Conservation (phyloP, 192 early-diverging fungal species). For the Helicostylum pulchrum region DNA sequence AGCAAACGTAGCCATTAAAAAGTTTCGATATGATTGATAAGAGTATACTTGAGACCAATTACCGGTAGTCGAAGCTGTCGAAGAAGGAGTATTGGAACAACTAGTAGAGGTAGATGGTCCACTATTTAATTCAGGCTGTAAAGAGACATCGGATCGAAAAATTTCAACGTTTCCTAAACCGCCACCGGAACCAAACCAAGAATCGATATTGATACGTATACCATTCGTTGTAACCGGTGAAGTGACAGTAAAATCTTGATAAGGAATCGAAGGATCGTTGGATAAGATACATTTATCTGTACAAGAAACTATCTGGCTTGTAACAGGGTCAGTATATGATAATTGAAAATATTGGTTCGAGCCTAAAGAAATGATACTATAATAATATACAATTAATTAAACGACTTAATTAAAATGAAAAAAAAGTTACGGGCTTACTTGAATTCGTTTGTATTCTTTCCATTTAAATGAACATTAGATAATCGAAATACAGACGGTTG, state of each 20-base stretch:
- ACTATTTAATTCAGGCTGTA: constrained; percentile 3
- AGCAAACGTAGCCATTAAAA: constrained; percentile 21
- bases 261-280: constrained; percentile 29
- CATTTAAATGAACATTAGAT: constrained; percentile 54
- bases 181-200: constrained; percentile 37
- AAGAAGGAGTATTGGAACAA: background rate
- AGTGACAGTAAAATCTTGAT: constrained; percentile 47
- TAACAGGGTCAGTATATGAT: constrained; percentile 61
- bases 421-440: constrained; percentile 24
- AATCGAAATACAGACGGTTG: constrained; percentile 65
- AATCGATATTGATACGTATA: constrained; percentile 46
- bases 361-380: constrained; percentile 53
- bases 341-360: constrained; percentile 56
- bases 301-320: constrained; percentile 38
- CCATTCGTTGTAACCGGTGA: constrained; percentile 42
- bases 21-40: constrained; percentile 21
- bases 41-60: constrained; percentile 19
- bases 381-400: background rate
- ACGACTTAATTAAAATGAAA: background rate
- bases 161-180: constrained; percentile 30
- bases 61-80: constrained; percentile 8
- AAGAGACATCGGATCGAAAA: constrained; percentile 26
- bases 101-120: background rate
- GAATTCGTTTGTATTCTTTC: constrained; percentile 64
- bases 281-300: constrained; percentile 37